A percentile compares a stretch with the other conserved stretches of the same genome.
These are phyloP conservation scores for Pestalotiopsis fici DNA, from an alignment of 2,329 filamentous ascomycete genomes.

Conservation along the genomic window DNA sequence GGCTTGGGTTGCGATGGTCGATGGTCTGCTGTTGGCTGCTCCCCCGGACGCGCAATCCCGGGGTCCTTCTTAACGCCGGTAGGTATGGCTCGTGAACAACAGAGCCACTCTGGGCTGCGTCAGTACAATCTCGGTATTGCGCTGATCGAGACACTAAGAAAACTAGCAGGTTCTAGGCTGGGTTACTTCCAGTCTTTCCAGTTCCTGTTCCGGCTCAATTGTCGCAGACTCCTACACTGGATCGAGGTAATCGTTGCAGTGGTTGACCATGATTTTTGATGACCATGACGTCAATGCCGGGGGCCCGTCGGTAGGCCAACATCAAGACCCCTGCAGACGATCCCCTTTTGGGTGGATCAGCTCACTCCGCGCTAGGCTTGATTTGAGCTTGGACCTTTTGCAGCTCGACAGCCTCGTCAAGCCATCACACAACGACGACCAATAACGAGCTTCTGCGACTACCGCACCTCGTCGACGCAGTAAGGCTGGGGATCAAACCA, in stretches of 20 bases:
- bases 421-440: neutral
- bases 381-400: neutral
- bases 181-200: neutral
- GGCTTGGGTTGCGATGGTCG: neutral
- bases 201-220: neutral
- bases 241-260: neutral
- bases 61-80: neutral
- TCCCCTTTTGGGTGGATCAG: neutral
- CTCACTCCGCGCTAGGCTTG: neutral
- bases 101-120: constrained; percentile 2
- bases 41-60: neutral
- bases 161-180: neutral
- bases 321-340: neutral
- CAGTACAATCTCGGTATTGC: neutral
- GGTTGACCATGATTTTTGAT: neutral
- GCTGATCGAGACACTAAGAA: neutral
- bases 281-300: constrained; percentile 5
- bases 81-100: neutral
- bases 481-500: constrained; percentile 15
- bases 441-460: neutral
- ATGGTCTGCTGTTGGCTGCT: neutral
- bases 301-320: neutral
- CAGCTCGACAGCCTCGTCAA: constrained; percentile 1
- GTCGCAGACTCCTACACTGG: neutral
- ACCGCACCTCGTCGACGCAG: neutral